These are phyloP conservation scores for Pseudogymnoascus sp. DNA, from an alignment of 2,329 filamentous ascomycete species.

Conservation along the genomic window DNA sequence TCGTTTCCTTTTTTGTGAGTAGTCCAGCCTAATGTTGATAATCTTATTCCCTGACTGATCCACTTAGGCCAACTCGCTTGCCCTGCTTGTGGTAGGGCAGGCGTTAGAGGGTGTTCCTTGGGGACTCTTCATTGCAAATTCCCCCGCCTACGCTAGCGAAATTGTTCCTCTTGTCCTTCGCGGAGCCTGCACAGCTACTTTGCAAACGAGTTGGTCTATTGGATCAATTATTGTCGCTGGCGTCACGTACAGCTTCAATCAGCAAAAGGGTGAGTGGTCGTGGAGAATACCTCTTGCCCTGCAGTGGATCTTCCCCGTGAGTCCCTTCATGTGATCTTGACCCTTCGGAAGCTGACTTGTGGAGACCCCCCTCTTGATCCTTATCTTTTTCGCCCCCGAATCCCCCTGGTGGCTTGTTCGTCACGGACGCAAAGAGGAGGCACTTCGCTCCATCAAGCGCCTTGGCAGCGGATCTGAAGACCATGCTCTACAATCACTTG, in stretches of 20 bases:
- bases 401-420: slow-evolving; percentile 45
- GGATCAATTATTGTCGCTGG: slow-evolving; percentile 53
- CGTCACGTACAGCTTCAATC: slow-evolving; percentile 47
- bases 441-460: slow-evolving; percentile 40
- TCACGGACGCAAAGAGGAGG: slow-evolving; percentile 34
- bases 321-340: neutral
- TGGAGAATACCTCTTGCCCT: slow-evolving; percentile 46
- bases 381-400: slow-evolving; percentile 41
- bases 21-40: neutral
- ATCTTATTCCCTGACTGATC: slow-evolving; percentile 17
- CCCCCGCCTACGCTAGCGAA: slow-evolving; percentile 54
- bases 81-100: slow-evolving; percentile 44
- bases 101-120: slow-evolving; percentile 54
- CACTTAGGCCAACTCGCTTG: slow-evolving; percentile 27
- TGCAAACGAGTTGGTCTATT: slow-evolving; percentile 61
- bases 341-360: neutral
- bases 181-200: slow-evolving; percentile 50
- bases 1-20: slow-evolving; percentile 51
- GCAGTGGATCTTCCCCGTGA: slow-evolving; percentile 50
- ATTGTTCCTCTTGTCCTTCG: slow-evolving; percentile 52
- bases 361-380: slow-evolving; percentile 44
- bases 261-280: slow-evolving; percentile 27
- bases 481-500: slow-evolving; percentile 40
- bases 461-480: slow-evolving; percentile 39
- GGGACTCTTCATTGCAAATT: slow-evolving; percentile 58